Evolutionary conservation across 345 rosid species (phyloP).

Genomic region (Salix arbutifolia): DNA sequence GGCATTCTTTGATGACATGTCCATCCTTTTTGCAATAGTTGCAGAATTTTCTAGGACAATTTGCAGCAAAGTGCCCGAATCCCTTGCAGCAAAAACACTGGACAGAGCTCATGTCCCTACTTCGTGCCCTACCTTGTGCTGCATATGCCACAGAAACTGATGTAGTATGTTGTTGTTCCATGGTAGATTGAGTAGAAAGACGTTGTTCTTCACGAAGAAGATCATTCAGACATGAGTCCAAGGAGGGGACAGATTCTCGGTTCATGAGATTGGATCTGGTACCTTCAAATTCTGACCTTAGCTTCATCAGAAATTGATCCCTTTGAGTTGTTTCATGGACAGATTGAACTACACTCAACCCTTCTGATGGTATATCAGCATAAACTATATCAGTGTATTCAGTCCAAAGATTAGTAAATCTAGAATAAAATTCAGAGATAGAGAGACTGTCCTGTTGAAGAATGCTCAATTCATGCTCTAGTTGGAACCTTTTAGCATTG

Average conservation of each 20-base stretch:
- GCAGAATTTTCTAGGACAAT: too few relatives aligned
- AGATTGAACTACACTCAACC: neutral
- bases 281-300: neutral
- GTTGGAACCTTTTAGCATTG: too few relatives aligned
- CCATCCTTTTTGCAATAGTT: neutral
- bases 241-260: neutral
- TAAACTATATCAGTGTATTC: neutral
- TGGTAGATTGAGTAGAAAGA: neutral
- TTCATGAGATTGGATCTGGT: neutral
- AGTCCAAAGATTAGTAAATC: neutral
- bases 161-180: neutral
- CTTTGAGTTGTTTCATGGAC: neutral
- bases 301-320: neutral
- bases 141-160: neutral
- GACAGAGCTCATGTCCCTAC: too few relatives aligned
- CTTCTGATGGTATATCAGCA: neutral
- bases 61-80: too few relatives aligned
- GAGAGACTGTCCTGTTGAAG: too few relatives aligned
- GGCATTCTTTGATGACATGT: neutral
- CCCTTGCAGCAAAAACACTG: neutral
- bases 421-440: neutral
- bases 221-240: neutral
- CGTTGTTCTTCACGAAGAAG: too few relatives aligned
- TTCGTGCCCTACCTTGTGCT: neutral
- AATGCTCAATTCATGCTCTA: too few relatives aligned